Evolutionary conservation across 331 rosid species (phyloP).

Genomic region (Stylosanthes scabra): DNA sequence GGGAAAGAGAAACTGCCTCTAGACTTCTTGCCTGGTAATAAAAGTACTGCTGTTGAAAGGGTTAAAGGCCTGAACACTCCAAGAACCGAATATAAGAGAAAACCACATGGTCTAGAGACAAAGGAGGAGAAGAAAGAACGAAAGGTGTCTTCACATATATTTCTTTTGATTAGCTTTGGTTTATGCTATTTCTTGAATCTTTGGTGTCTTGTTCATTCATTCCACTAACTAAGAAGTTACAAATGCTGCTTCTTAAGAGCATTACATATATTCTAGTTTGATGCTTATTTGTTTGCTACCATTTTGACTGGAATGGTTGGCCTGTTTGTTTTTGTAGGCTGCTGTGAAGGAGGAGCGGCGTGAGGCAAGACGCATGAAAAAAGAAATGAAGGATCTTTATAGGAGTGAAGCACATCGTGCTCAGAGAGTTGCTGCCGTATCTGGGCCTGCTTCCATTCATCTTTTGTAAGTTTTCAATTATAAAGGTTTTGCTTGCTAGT

Average conservation of each 20-base stretch:
- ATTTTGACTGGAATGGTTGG: constrained; percentile 10
- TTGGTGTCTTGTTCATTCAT: constrained; percentile 19
- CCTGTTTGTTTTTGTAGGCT: constrained; percentile 46
- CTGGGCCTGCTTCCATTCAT: constrained; percentile 83
- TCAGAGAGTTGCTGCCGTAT: constrained; percentile 79
- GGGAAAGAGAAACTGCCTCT: constrained; percentile 87
- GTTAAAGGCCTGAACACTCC: constrained; percentile 44
- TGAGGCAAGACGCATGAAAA: constrained; percentile 78
- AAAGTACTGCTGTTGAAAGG: constrained; percentile 59
- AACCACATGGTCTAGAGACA: constrained; percentile 76
- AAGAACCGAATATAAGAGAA: constrained; percentile 67
- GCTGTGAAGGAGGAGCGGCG: constrained; percentile 89
- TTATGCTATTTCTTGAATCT: neutral
- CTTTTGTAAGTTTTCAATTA: constrained; percentile 59
- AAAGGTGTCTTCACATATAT: constrained; percentile 57
- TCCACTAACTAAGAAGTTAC: neutral
- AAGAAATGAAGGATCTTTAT: constrained; percentile 84
- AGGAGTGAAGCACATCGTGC: constrained; percentile 79
- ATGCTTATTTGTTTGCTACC: neutral
- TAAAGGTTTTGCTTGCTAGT: neutral
- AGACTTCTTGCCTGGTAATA: constrained; percentile 70
- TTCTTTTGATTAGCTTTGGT: constrained; percentile 12
- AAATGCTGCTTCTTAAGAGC: neutral
- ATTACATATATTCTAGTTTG: neutral
- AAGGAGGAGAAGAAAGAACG: constrained; percentile 92